Percentiles rank a stretch among this genome's conserved stretches.
Evolutionary conservation across 2,329 filamentous ascomycete genomes (phyloP).

Genomic region (Hymenoscyphus fructigenus): DNA sequence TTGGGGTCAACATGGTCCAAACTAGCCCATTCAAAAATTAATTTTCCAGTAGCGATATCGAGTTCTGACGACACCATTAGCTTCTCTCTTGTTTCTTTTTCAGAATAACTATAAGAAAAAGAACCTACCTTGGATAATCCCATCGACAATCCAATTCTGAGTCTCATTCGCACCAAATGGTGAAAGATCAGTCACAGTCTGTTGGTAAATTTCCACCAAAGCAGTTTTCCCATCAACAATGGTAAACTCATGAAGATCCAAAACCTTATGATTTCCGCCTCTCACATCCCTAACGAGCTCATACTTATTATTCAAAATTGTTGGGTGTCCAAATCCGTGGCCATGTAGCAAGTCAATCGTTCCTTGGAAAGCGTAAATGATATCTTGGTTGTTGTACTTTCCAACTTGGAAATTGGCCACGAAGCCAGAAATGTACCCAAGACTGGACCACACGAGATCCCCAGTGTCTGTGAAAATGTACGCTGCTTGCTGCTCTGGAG

Average conservation of each 20-base stretch:
- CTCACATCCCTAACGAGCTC: slow-evolving; percentile 32
- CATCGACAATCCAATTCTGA: slow-evolving; percentile 30
- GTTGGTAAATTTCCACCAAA: slow-evolving; percentile 32
- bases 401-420: slow-evolving; percentile 50
- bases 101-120: background rate
- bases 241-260: slow-evolving; percentile 35
- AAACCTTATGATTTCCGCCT: slow-evolving; percentile 22
- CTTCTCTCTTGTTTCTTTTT: background rate
- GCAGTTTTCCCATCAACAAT: slow-evolving; percentile 33
- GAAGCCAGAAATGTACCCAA: slow-evolving; percentile 51
- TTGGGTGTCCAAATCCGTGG: slow-evolving; percentile 30
- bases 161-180: slow-evolving; percentile 20
- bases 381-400: slow-evolving; percentile 50
- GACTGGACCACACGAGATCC: slow-evolving; percentile 56
- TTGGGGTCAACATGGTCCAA: slow-evolving; percentile 36
- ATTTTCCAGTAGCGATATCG: slow-evolving; percentile 45
- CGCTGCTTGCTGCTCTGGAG: slow-evolving; percentile 50
- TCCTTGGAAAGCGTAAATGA: slow-evolving; percentile 54
- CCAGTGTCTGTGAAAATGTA: slow-evolving; percentile 56
- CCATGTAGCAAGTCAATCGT: slow-evolving; percentile 18
- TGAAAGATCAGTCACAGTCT: slow-evolving; percentile 18
- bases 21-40: slow-evolving; percentile 50
- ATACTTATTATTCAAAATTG: slow-evolving; percentile 33
- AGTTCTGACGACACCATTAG: slow-evolving; percentile 25
- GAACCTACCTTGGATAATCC: slow-evolving; percentile 14